Evolutionary conservation across 768 basidiomycete genomes (phyloP).

Genomic region (Panaeolus cyanescens): DNA sequence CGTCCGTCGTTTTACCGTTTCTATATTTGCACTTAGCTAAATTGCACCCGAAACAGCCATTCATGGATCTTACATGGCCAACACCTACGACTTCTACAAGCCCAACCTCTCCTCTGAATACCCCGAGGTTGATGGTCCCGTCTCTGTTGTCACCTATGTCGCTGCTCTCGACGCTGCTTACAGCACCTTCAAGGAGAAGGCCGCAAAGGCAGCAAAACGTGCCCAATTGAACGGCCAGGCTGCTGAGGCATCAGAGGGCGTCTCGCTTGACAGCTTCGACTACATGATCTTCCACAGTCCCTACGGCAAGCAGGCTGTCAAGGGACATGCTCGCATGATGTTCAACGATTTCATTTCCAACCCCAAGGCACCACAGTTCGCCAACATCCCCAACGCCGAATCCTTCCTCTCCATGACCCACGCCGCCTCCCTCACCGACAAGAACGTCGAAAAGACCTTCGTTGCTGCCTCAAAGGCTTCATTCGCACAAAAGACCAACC

Average conservation of each 20-base stretch:
- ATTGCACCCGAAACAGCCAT: constrained; percentile 57
- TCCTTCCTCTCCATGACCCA: constrained; percentile 65
- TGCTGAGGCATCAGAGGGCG: constrained; percentile 45
- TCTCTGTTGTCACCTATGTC: constrained; percentile 94
- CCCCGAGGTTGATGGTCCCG: constrained; percentile 96
- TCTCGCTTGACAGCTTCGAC: constrained; percentile 85
- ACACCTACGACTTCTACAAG: constrained; percentile 99
- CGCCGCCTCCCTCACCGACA: constrained; percentile 84
- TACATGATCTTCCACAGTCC: constrained; percentile 97
- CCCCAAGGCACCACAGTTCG: constrained; percentile 70
- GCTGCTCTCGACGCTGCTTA: constrained; percentile 92
- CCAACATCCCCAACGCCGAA: constrained; percentile 72
- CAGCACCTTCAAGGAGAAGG: constrained; percentile 80
- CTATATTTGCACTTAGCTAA: constrained; percentile 12
- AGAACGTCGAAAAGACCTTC: constrained; percentile 94
- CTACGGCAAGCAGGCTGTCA: constrained; percentile 98
- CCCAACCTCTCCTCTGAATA: constrained; percentile 94
- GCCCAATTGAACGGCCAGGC: constrained; percentile 37
- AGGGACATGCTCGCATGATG: constrained; percentile 89
- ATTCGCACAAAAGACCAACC: constrained; percentile 76
- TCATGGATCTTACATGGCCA: constrained; percentile 96
- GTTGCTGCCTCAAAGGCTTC: constrained; percentile 73
- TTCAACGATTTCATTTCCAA: constrained; percentile 91
- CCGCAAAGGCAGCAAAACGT: constrained; percentile 62
- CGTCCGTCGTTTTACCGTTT: constrained; percentile 56